Base-by-base conservation (phyloP, 2,329 filamentous ascomycete genomes). In the Hansfordia pulvinata region DNA sequence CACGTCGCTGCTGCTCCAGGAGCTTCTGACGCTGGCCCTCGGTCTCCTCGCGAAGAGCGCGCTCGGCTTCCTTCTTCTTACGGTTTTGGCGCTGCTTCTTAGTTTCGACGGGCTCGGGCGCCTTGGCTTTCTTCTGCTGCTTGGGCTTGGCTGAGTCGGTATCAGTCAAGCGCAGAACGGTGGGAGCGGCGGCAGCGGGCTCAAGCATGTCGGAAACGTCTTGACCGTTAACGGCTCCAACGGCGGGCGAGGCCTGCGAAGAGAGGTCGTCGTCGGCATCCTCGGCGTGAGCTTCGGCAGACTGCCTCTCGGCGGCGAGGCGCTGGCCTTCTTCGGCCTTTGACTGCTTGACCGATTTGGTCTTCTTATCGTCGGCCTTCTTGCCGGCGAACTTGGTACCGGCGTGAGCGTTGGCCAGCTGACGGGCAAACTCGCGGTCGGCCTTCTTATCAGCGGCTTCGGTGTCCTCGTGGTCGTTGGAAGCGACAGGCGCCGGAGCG, bases 81-180 rank as follows among this genome's bases (percentile, higher is more conserved):
- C 77, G 72, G 59, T 93, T 90, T 61, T 94, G 86, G 33, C 85
- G 76, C 60, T 93, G 83, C 64, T 94, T 94, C 77, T 94, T 94
- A 12, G 78, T 80, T 62, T 93, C 81, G 11, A 67, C 69, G 25
- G 69, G 65, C 50, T 82, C 74, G 36, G 69, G 62, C 20, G 64
- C 58, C 57, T 76, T 71, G 38, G 62, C 56, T 42, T 68, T 61
- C n/a, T n/a, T n/a, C 55, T 74, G 74, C 35, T 64, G 57, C 53
- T 76, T 75, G 35, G 69, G 60, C 55, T 76, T 69, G 46, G 66
- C 56, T 64, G 72, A 48, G 55, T 67, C 43, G 53, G 69, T 48
- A 34, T 76, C 74, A 29, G 79, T 90, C 36, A 96, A 62, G 34
- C 81, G 81, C 34, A 94, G 62, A 25, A 92, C 72, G 1, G 76